phyloP scores from a whole-genome alignment of 805 yeast species.

The Vanderwaltozyma verrucispora region DNA sequence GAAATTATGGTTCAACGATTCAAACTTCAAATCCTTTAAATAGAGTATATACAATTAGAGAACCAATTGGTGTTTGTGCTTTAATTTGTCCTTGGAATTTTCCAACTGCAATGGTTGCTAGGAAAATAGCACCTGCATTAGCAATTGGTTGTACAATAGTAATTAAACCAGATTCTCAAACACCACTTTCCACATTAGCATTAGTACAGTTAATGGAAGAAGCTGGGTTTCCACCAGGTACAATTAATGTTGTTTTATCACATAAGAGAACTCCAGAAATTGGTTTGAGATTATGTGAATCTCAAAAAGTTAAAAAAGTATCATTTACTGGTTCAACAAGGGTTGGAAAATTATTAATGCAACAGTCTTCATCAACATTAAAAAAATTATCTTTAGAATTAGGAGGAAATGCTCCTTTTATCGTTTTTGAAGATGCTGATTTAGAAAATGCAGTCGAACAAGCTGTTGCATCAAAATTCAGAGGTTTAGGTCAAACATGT shows the following conservation, averaged over 20 bases:
- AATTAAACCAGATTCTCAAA: conserved; percentile 51
- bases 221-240: conserved; percentile 55
- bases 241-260: conserved; percentile 41
- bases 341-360: conserved; percentile 51
- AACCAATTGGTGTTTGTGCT: conserved; percentile 57
- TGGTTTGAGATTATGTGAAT: conserved; percentile 42
- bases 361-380: conserved; percentile 45
- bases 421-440: conserved; percentile 52
- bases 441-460: conserved; percentile 44
- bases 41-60: conserved; percentile 43
- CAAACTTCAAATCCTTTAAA: conserved; percentile 43
- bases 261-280: conserved; percentile 41
- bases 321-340: conserved; percentile 58
- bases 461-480: conserved; percentile 45
- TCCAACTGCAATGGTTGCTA: conserved; percentile 57
- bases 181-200: conserved; percentile 52
- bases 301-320: conserved; percentile 41
- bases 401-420: conserved; percentile 60
- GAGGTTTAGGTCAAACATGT: conserved; percentile 58
- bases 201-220: conserved; percentile 43
- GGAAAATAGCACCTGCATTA: conserved; percentile 54
- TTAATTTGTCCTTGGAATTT: conserved; percentile 59
- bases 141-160: conserved; percentile 58
- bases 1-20: conserved; percentile 46
- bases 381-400: conserved; percentile 53